Base-by-base conservation (phyloP, 176 grass and related monocot genomes). In the Luzula sylvatica region DNA sequence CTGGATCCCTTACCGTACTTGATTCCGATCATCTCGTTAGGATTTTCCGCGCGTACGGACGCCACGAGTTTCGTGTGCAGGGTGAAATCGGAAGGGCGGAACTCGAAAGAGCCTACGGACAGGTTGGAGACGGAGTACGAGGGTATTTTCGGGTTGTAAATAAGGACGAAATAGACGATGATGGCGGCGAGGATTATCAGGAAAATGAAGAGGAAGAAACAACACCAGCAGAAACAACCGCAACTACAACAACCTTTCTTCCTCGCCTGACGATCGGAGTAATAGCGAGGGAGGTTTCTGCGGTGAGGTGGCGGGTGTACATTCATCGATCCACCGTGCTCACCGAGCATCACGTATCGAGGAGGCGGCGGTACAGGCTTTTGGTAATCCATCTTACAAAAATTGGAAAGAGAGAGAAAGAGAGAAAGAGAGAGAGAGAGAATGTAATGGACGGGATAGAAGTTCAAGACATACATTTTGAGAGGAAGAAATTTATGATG, bases 1-100 rank as follows among this genome's bases (percentile, higher is more conserved):
- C 14, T 51, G 0, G 83, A 95, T 14, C 73, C 83, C 0, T 60
- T 21, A 11, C 48, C 73, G 32, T 88, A 95, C 2, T 3, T 65
- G 72, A 95, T 95, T 19, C 73, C 57, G 11, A 95, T 88, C 83
- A 65, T 73, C 1, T 81, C 80, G 19, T 95, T 95, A 45, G 89
- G 89, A 70, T 95, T 95, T 69, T 81, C 66, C 3, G 83, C 80
- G 8, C 66, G 83, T 15, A 95, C 73, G 1, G 76, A 39, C 12
- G 76, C 76, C 6, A 77, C 56, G 18, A 95, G 56, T 70, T 88
- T 88, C 1, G 62, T 50, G 52, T 81, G 61, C 28, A 95, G 69
- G 21, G 83, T 88, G 23, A 88, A 66, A 44, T 82, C 80, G 7
- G 14, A 3, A 44, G 73, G 40, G 42, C 20, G 55, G 70, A 88